A percentile compares a stretch with the other conserved stretches of the same genome.
These are phyloP conservation scores for Metrosideros polymorpha DNA, from an alignment of 441 rosid species.

Conservation along the genomic window DNA sequence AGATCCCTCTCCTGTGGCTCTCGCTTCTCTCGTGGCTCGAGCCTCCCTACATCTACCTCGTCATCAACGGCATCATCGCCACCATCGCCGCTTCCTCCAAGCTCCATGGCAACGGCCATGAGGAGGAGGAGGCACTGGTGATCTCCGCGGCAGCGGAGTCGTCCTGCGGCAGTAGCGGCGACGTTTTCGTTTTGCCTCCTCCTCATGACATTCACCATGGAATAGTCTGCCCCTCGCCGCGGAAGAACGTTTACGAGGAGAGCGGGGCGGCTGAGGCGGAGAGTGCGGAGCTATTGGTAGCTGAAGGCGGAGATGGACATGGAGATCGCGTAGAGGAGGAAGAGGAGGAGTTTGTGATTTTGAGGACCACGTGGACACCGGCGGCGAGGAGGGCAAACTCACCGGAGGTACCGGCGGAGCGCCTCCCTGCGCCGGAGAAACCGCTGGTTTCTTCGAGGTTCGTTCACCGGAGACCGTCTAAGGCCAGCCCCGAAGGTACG, in stretches of 20 bases:
- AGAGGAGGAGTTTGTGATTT: conserved; percentile 16
- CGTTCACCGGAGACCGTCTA: not conserved
- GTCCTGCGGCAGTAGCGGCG: rapidly evolving
- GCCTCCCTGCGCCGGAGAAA: not conserved
- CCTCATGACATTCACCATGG: too few species aligned
- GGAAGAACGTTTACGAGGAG: rapidly evolving
- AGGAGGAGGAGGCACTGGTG: not conserved
- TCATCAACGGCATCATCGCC: conserved; percentile 2
- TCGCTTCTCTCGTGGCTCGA: not conserved
- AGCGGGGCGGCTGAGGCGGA: not conserved
- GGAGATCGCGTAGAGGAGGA: conserved; percentile 2
- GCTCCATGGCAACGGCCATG: not conserved
- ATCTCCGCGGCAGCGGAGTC: rapidly evolving
- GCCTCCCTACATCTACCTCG: not conserved
- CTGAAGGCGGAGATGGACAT: conserved; percentile 1
- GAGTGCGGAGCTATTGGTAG: not conserved
- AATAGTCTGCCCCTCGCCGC: not conserved
- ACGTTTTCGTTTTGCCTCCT: not conserved
- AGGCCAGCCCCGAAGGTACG: conserved; percentile 7
- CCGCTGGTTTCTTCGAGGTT: conserved; percentile 9
- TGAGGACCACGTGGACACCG: conserved; percentile 24
- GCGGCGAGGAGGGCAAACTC: not conserved
- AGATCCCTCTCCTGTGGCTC: not conserved
- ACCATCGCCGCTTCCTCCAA: not conserved
- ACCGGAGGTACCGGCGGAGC: not conserved